phyloP scores from a whole-genome alignment of 1,284 basidiomycete species.

The Abortiporus biennis region DNA sequence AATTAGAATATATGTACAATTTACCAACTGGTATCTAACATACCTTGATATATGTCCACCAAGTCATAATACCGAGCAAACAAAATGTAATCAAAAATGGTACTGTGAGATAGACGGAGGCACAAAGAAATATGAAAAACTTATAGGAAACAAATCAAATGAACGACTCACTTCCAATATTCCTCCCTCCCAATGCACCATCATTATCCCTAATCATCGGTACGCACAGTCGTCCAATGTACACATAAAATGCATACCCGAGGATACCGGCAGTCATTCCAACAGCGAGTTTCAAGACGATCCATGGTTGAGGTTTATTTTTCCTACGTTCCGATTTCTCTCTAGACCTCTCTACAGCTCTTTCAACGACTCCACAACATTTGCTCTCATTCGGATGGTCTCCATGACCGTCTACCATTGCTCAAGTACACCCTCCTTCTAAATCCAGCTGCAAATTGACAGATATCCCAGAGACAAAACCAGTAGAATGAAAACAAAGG shows the following conservation, averaged over 20 bases:
- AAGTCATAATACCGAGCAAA: constrained; percentile 59
- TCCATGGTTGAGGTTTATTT: constrained; percentile 53
- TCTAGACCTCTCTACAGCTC: constrained; percentile 30
- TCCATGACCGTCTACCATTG: no score
- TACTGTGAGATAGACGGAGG: constrained; percentile 31
- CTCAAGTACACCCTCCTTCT: no score
- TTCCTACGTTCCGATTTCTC: constrained; percentile 31
- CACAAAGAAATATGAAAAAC: not conserved
- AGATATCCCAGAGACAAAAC: no score
- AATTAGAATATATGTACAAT: not conserved
- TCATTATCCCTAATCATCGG: constrained; percentile 47
- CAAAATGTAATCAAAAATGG: constrained; percentile 52
- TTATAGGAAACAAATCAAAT: not conserved
- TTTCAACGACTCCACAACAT: constrained; percentile 31
- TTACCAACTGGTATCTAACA: constrained; percentile 12
- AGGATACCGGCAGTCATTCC: constrained; percentile 47
- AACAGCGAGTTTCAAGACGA: constrained; percentile 54
- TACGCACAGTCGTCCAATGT: constrained; percentile 58
- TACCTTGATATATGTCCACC: constrained; percentile 70
- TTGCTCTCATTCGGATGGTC: constrained; percentile 2
- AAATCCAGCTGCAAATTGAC: no score
- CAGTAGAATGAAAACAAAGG: no score
- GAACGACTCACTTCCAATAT: constrained; percentile 50
- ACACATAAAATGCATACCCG: constrained; percentile 64
- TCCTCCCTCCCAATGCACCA: constrained; percentile 36